A percentile compares a stretch with the other conserved stretches of the same genome.
Conservation (phyloP, 257 asterid genomes). For the Jacaranda copaia region DNA sequence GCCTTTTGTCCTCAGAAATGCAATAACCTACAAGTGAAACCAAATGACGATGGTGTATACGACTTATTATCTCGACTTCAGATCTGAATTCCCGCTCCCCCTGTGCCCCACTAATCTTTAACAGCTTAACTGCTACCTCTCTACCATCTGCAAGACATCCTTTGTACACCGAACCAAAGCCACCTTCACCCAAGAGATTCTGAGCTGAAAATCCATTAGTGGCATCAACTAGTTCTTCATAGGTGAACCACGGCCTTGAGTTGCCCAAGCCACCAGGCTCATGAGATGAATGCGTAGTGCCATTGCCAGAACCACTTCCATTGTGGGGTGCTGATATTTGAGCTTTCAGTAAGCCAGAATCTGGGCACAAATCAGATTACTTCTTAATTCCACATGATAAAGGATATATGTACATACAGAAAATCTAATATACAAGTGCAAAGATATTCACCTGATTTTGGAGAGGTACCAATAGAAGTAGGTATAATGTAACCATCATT, state of each 20-base stretch:
- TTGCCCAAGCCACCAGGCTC: slow-evolving; percentile 72
- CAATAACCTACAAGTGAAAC: slow-evolving; percentile 96
- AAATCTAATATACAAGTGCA: slow-evolving; percentile 13
- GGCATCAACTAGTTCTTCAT: slow-evolving; percentile 75
- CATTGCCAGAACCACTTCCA: slow-evolving; percentile 53
- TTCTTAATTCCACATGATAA: slow-evolving; percentile 22
- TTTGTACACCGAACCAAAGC: slow-evolving; percentile 92
- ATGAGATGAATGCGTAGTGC: slow-evolving; percentile 49
- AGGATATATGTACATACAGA: slow-evolving; percentile 14
- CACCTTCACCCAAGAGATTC: slow-evolving; percentile 90
- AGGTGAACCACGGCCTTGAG: slow-evolving; percentile 76
- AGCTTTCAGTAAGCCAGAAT: slow-evolving; percentile 58
- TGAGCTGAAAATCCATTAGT: slow-evolving; percentile 73
- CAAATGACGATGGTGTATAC: slow-evolving; percentile 96
- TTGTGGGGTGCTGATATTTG: slow-evolving; percentile 51
- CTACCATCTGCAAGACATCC: slow-evolving; percentile 78
- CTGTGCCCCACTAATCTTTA: slow-evolving; percentile 80
- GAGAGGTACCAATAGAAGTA: slow-evolving; percentile 56
- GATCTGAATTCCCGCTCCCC: slow-evolving; percentile 96
- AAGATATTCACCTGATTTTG: slow-evolving; percentile 60
- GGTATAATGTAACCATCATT: slow-evolving; percentile 70
- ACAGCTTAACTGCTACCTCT: slow-evolving; percentile 90
- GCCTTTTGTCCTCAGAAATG: slow-evolving; percentile 80
- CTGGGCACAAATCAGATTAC: slow-evolving; percentile 51
- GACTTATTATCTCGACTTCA: slow-evolving; percentile 94